These are phyloP conservation scores for Geranium rotundifolium DNA, from an alignment of 345 rosid species.

Conservation along the genomic window DNA sequence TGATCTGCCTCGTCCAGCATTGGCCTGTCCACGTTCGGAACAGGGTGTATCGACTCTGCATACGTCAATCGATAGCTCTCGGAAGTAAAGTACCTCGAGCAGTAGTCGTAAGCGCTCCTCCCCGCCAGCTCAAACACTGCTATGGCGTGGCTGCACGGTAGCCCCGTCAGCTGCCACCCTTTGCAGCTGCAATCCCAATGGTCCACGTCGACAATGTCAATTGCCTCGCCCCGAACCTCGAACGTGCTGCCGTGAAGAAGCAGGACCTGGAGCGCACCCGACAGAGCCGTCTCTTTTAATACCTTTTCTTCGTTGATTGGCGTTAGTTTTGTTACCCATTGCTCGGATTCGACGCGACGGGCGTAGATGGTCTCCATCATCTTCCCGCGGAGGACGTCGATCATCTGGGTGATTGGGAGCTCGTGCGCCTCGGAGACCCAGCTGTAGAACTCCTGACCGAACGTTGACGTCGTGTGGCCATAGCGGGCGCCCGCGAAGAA, in stretches of 20 bases:
- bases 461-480: conserved; percentile 56
- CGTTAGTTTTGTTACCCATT: conserved; percentile 64
- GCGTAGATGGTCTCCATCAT: conserved; percentile 74
- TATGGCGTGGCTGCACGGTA: conserved; percentile 81
- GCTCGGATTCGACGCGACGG: conserved; percentile 51
- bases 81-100: conserved; percentile 53
- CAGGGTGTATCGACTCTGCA: conserved; percentile 66
- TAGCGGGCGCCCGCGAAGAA: conserved; percentile 71
- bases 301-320: conserved; percentile 71
- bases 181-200: conserved; percentile 75
- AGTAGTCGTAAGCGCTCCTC: conserved; percentile 63
- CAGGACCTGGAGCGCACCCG: conserved; percentile 42
- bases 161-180: conserved; percentile 59
- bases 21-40: conserved; percentile 61
- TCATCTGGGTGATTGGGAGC: conserved; percentile 83
- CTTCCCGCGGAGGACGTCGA: conserved; percentile 65
- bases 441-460: conserved; percentile 68
- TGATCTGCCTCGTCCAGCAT: conserved; percentile 29
- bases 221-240: conserved; percentile 61
- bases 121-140: conserved; percentile 50
- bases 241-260: conserved; percentile 37
- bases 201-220: conserved; percentile 48
- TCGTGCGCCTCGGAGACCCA: conserved; percentile 90
- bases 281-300: conserved; percentile 40
- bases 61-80: conserved; percentile 46